phyloP scores from a whole-genome alignment of 2,329 filamentous ascomycete species.

The Aspergillus sergii region DNA sequence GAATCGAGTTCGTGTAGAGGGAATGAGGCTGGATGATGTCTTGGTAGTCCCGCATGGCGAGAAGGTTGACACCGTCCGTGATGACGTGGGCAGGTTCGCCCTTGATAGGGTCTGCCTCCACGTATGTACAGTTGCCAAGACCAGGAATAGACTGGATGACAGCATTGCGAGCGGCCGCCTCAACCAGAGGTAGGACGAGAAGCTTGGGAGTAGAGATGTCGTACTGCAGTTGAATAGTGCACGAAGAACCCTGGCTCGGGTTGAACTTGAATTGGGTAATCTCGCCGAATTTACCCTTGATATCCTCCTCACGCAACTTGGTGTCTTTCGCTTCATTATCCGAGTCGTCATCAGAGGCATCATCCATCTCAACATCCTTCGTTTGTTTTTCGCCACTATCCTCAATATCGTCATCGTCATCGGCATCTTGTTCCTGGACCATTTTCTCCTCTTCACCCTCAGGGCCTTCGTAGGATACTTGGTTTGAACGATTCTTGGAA shows the following conservation, averaged over 20 bases:
- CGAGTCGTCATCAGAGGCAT: conserved; percentile 41
- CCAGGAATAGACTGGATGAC: conserved; percentile 85
- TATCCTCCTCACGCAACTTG: conserved; percentile 62
- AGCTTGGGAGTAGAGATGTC: conserved; percentile 81
- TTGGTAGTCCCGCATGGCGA: conserved; percentile 85
- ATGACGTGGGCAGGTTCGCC: conserved; percentile 60
- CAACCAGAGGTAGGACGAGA: conserved; percentile 87
- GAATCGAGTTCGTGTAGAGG: conserved; percentile 91
- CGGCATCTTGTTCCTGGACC: conserved; percentile 65
- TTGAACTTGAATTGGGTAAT: conserved; percentile 81
- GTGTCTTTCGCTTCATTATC: conserved; percentile 46
- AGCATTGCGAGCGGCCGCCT: conserved; percentile 74
- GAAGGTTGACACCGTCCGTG: conserved; percentile 83
- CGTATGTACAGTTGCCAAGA: conserved; percentile 71
- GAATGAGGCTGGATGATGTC: conserved; percentile 83
- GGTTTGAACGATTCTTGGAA: conserved; percentile 72
- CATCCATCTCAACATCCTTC: conserved; percentile 41
- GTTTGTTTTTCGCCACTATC: conserved; percentile 40
- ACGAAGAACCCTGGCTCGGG: conserved; percentile 71
- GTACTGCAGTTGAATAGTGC: conserved; percentile 81
- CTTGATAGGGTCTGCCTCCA: conserved; percentile 61
- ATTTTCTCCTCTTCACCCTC: conserved; percentile 88
- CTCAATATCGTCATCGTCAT: conserved; percentile 56
- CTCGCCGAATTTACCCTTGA: conserved; percentile 66
- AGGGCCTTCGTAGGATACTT: conserved; percentile 86